Base-by-base conservation (phyloP, 1,284 basidiomycete genomes). In the Abortiporus biennis region DNA sequence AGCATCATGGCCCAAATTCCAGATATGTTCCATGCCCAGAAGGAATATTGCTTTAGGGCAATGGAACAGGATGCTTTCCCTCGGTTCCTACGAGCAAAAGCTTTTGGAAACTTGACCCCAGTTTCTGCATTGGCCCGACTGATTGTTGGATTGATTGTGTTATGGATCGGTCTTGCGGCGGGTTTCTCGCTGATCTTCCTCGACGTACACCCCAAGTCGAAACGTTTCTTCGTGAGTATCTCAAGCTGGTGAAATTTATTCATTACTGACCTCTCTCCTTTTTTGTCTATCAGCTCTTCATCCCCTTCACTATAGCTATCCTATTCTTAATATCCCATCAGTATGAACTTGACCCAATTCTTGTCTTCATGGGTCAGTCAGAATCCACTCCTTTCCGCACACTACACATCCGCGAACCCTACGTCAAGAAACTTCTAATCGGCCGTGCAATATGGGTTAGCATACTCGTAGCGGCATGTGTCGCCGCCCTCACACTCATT, bases 11-110 rank as follows among this genome's bases (percentile, higher is more conserved):
- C 94, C 1, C 83, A 91, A 50, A 85, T 99, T 33, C 94, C 95
- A 9, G 95, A 98, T 63, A 87, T 98, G 72, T 99, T 97, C 69
- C 92, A 98, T 61, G 70, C 83, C 2, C 95, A 98, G 67, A 98
- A 99, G 69, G 91, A 96, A 58, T 97, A 96, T 59, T 92, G 94
- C 57, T 96, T 95, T 74, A 77, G 91, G 42, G 92, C 92, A 3
- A 95, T 97, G 84, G 94, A 97, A 61, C 87, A 93, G 63, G 93
- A 97, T 57, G 89, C 91, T n/a, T 98, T 95, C 71, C 92, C 92
- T 35, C 78, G 93, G 3, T 99, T 99, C 76, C 69, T 99, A 42
- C 78, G 95, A 43, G 83, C 91, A 3, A 99, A 99, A 66, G 93
- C 94, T 6, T 99, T 98, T 59, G 92, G 92, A 31, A 99, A 99